A percentile compares a stretch with the other conserved stretches of the same genome.
Conservation (phyloP, 2,329 filamentous ascomycete species). For the Aspergillus sp. region DNA sequence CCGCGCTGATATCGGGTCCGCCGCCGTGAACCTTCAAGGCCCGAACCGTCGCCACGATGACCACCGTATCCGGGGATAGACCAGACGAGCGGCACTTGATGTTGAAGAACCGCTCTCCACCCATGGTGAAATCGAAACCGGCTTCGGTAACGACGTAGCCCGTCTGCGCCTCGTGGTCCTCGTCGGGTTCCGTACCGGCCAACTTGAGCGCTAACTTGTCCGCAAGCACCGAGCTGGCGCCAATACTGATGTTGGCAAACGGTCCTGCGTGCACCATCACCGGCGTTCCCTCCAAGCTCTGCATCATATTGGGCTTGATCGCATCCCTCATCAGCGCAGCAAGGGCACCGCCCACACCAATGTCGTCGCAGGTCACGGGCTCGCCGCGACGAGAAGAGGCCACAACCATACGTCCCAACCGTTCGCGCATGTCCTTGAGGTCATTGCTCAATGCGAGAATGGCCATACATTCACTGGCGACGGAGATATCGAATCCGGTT, state of each 20-base stretch:
- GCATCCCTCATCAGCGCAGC: slow-evolving; percentile 96
- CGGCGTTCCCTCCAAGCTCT: slow-evolving; percentile 91
- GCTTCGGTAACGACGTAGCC: slow-evolving; percentile 96
- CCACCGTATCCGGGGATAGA: slow-evolving; percentile 83
- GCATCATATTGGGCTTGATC: slow-evolving; percentile 98
- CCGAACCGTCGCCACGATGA: slow-evolving; percentile 90
- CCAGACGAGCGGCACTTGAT: slow-evolving; percentile 97
- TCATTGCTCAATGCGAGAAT: slow-evolving; percentile 89
- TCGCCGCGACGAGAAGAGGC: slow-evolving; percentile 78
- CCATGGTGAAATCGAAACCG: slow-evolving; percentile 99
- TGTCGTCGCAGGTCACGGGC: slow-evolving; percentile 89
- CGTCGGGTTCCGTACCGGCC: slow-evolving; percentile 84
- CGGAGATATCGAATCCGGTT: slow-evolving; percentile 95
- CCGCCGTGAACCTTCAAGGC: slow-evolving; percentile 96
- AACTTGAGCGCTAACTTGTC: slow-evolving; percentile 95
- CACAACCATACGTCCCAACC: slow-evolving; percentile 91
- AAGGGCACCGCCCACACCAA: slow-evolving; percentile 84
- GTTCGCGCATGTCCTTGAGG: slow-evolving; percentile 80
- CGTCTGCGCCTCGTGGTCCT: slow-evolving; percentile 71
- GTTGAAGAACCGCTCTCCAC: slow-evolving; percentile 98
- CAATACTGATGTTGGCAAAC: slow-evolving; percentile 97
- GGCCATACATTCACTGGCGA: slow-evolving; percentile 97
- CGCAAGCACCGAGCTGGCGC: slow-evolving; percentile 88
- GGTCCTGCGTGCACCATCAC: slow-evolving; percentile 96
- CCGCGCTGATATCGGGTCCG: slow-evolving; percentile 85